Evolutionary conservation across 2,329 filamentous ascomycete genomes (phyloP), one percentile per base, ranked within the genome.

Genomic region (Claviceps sp.): DNA sequence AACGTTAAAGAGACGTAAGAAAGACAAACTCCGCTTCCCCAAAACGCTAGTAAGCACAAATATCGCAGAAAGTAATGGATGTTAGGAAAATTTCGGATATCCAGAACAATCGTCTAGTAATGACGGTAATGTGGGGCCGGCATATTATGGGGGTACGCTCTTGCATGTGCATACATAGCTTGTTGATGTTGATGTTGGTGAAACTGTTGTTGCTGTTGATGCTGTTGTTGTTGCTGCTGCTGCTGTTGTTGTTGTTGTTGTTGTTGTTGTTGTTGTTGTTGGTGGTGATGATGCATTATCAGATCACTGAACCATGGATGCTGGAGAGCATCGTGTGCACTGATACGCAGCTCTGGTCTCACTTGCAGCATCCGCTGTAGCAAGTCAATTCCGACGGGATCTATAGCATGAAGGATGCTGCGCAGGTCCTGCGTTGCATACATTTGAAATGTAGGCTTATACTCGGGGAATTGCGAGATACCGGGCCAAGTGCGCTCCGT

Each of bases 401-500:
- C 93, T 61, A 98, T 88, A 63, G 95, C 88, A 0, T 88, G 90
- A 23, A 98, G 75, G 57, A 97, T 93, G 53, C 84, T 79, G 20
- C 86, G 79, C 51, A 97, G 74, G 60, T 96, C 89, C 65, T 96
- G 90, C 1, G 93, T 95, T 14, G 88, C 86, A 66, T 93, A 97
- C 65, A 95, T 87, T 58, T 93, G 89, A 71, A 95, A 95, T 54
- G 85, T 95, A 47, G 83, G 79, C 75, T 97, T 96, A 76, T 97
- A 98, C 68, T 98, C 93, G n/a, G 91, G 89, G 61, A 95, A 90
- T 63, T 91, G 85, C 20, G 85, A 88, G 64, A 98, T 95, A 43
- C 90, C 90, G 0, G 91, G 91, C 93, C 93, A 98, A 4, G 86
- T 89, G 45, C 89, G 83, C 68, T 98, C 93, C 0, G 88, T 95